A percentile compares a stretch with the other conserved stretches of the same genome.
Conservation (phyloP, 176 grass and related monocot genomes). For the Oryza brachyantha region DNA sequence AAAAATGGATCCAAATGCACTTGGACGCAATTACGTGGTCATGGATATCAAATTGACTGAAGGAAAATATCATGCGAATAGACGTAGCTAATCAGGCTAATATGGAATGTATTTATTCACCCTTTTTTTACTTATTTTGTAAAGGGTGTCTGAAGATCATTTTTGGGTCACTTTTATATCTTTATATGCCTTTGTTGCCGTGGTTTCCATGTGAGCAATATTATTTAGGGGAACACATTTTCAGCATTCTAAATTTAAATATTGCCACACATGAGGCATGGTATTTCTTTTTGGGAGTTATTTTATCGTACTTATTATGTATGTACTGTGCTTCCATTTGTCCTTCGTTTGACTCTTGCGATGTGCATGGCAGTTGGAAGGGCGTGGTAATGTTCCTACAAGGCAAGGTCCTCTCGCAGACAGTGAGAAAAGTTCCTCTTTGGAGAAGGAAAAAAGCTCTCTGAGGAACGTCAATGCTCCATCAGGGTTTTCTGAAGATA, state of each 20-base stretch:
- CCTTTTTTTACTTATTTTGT: not conserved
- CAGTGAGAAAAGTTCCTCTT: conserved; percentile 37
- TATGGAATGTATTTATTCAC: not conserved
- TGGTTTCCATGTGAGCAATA: not conserved
- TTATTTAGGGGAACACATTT: not conserved
- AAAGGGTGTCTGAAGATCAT: not conserved
- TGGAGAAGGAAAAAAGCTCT: conserved; percentile 67
- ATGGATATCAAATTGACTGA: not conserved
- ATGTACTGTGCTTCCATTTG: not conserved
- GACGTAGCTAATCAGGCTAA: not conserved
- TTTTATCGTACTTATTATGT: not conserved
- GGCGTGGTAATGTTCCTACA: conserved; percentile 34
- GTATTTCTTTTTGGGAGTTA: not conserved
- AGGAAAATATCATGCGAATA: not conserved
- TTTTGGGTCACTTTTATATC: not conserved
- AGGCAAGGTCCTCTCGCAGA: conserved; percentile 46
- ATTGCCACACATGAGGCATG: not conserved
- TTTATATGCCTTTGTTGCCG: not conserved
- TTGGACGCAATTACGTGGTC: not conserved
- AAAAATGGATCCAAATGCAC: not conserved
- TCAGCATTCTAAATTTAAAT: not conserved
- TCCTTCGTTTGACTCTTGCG: not conserved
- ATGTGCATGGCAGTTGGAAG: conserved; percentile 53
- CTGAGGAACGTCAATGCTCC: conserved; percentile 34
- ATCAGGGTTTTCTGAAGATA: conserved; percentile 52